Evolutionary conservation across 805 yeast genomes (phyloP).

Genomic region (Ogataea chonburiensis): DNA sequence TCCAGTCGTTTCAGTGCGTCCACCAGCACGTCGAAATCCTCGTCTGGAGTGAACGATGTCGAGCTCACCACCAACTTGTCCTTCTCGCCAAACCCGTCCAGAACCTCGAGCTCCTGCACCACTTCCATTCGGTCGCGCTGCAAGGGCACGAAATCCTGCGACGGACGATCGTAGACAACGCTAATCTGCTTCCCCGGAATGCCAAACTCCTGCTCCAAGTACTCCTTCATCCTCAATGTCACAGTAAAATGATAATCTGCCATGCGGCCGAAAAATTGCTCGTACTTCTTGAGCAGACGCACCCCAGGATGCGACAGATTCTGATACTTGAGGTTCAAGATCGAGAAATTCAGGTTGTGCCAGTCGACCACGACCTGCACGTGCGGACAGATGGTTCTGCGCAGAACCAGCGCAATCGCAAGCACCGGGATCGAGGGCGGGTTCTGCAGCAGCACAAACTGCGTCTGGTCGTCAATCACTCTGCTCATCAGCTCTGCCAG

Average conservation of each 20-base stretch:
- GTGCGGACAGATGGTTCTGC: conserved; percentile 42
- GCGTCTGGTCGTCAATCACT: conserved; percentile 57
- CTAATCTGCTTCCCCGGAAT: conserved; percentile 47
- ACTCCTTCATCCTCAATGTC: conserved; percentile 67
- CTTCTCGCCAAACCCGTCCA: conserved; percentile 26
- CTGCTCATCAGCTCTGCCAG: conserved; percentile 49
- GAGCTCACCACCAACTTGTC: conserved; percentile 78
- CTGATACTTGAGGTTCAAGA: conserved; percentile 63
- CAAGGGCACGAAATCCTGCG: conserved; percentile 59
- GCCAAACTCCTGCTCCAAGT: conserved; percentile 54
- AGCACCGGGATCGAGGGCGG: conserved; percentile 92
- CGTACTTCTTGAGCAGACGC: conserved; percentile 57
- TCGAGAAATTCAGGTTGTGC: conserved; percentile 92
- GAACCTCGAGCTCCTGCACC: conserved; percentile 37
- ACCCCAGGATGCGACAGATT: conserved; percentile 62
- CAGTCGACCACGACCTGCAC: conserved; percentile 81
- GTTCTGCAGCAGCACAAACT: conserved; percentile 75
- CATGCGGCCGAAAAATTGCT: conserved; percentile 54
- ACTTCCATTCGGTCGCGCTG: conserved; percentile 27
- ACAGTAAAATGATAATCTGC: conserved; percentile 81
- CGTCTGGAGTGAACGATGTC: conserved; percentile 96
- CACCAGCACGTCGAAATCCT: conserved; percentile 70
- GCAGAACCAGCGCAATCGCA: conserved; percentile 57
- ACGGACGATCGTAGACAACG: conserved; percentile 87
- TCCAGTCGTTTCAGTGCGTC: conserved; percentile 68